Percentiles rank a stretch among this genome's conserved stretches.
Conservation (phyloP, 2,329 filamentous ascomycete genomes). For the Niveomyces coronatus region DNA sequence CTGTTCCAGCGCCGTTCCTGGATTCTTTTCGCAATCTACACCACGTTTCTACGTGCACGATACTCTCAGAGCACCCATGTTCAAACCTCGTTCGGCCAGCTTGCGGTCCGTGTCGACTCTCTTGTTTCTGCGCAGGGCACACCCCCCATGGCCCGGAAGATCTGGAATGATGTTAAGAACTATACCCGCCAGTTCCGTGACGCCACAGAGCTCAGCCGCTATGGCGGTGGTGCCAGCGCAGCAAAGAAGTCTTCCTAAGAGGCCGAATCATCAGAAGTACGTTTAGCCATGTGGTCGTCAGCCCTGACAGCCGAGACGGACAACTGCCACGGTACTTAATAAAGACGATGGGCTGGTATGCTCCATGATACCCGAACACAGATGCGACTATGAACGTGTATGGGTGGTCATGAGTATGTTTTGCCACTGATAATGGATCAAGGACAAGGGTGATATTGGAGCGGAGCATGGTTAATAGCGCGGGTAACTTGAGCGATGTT, state of each 20-base stretch:
- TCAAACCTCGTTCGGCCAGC: conserved; percentile 65
- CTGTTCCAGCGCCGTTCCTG: conserved; percentile 86
- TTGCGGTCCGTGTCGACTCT: conserved; percentile 69
- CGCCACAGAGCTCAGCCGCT: conserved; percentile 67
- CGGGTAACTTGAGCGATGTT: no score
- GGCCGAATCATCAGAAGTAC: neutral
- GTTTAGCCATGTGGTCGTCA: neutral
- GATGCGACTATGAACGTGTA: no score
- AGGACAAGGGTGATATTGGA: no score
- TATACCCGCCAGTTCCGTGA: conserved; percentile 64
- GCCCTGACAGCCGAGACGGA: no score
- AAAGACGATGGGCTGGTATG: no score
- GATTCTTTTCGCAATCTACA: conserved; percentile 79
- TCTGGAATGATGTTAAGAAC: conserved; percentile 72
- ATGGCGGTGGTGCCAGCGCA: conserved; percentile 47
- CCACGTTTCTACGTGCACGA: conserved; percentile 82
- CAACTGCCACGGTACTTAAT: no score
- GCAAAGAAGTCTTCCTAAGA: conserved; percentile 36
- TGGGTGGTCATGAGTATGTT: no score
- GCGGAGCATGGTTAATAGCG: no score
- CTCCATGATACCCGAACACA: no score
- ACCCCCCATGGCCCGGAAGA: conserved; percentile 66
- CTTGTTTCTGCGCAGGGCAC: conserved; percentile 78
- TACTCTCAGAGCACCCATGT: conserved; percentile 87
- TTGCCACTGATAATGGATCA: no score